Percentiles rank a stretch among this genome's conserved stretches.
phyloP scores from a whole-genome alignment of 1,139 yeast species.

The Trichomonascaceae sp. region DNA sequence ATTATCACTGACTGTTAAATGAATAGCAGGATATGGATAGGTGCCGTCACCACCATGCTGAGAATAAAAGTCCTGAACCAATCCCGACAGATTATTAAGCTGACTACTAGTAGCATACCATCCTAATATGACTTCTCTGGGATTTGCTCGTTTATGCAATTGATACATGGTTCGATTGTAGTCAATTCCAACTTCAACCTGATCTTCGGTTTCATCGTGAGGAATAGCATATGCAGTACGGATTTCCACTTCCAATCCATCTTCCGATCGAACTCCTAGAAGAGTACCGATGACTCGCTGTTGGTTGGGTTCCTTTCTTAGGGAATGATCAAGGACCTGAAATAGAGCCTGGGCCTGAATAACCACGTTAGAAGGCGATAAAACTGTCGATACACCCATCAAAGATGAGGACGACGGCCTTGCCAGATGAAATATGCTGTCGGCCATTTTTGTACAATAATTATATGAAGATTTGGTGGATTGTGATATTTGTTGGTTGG shows the following conservation, averaged over 20 bases:
- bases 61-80: slow-evolving; percentile 74
- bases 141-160: slow-evolving; percentile 72
- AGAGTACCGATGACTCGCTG: slow-evolving; percentile 77
- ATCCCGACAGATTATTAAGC: slow-evolving; percentile 70
- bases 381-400: slow-evolving; percentile 24
- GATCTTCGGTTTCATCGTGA: slow-evolving; percentile 71
- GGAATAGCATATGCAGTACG: slow-evolving; percentile 80
- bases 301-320: slow-evolving; percentile 41
- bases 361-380: slow-evolving; percentile 27
- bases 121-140: slow-evolving; percentile 74
- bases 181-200: slow-evolving; percentile 69
- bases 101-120: slow-evolving; percentile 75
- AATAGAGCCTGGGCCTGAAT: slow-evolving; percentile 62
- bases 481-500: not conserved
- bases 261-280: slow-evolving; percentile 77
- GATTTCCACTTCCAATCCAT: slow-evolving; percentile 72
- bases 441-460: slow-evolving; percentile 18
- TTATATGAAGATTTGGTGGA: not conserved
- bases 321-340: slow-evolving; percentile 58
- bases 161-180: slow-evolving; percentile 67
- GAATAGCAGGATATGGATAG: slow-evolving; percentile 72
- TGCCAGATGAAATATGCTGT: slow-evolving; percentile 27
- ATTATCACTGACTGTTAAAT: slow-evolving; percentile 47
- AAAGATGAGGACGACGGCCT: slow-evolving; percentile 24
- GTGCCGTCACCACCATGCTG: slow-evolving; percentile 57